Conservation (phyloP, 2,329 filamentous ascomycete species). For the Fusarium falciforme region DNA sequence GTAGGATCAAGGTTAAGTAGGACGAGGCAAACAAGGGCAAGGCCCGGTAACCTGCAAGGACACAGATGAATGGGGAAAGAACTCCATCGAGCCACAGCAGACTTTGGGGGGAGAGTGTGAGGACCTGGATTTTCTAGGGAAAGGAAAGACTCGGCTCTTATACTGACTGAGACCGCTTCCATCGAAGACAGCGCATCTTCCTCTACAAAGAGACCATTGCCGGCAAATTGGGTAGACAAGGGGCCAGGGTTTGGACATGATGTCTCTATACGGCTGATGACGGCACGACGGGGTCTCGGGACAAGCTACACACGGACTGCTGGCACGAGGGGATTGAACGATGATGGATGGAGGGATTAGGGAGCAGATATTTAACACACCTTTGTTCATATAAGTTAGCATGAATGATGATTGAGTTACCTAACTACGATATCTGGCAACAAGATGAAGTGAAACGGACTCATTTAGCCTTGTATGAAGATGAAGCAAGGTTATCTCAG, state of each 20-base stretch:
- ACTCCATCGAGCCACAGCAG: background rate
- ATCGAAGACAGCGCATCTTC: constrained; percentile 15
- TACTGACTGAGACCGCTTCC: background rate
- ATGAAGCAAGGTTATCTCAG: background rate
- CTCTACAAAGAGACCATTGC: constrained; percentile 6
- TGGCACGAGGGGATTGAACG: constrained; percentile 1
- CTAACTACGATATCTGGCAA: constrained; percentile 1
- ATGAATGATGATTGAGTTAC: background rate
- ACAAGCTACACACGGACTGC: constrained; percentile 2
- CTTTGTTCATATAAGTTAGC: background rate
- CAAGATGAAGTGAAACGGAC: background rate
- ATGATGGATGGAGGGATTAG: background rate
- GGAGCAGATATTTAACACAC: background rate
- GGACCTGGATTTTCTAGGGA: background rate
- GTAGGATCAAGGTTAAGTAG: background rate
- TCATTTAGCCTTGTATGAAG: background rate
- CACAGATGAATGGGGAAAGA: background rate
- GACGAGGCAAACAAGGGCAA: background rate
- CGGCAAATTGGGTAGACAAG: constrained; percentile 24
- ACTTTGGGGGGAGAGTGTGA: background rate
- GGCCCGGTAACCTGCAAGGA: background rate
- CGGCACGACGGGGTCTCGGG: constrained; percentile 5
- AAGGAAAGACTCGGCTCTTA: background rate
- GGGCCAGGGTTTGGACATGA: constrained; percentile 22
- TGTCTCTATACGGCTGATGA: constrained; percentile 18